Evolutionary conservation across 805 yeast species (phyloP).

Genomic region (Kuraishia cidri): DNA sequence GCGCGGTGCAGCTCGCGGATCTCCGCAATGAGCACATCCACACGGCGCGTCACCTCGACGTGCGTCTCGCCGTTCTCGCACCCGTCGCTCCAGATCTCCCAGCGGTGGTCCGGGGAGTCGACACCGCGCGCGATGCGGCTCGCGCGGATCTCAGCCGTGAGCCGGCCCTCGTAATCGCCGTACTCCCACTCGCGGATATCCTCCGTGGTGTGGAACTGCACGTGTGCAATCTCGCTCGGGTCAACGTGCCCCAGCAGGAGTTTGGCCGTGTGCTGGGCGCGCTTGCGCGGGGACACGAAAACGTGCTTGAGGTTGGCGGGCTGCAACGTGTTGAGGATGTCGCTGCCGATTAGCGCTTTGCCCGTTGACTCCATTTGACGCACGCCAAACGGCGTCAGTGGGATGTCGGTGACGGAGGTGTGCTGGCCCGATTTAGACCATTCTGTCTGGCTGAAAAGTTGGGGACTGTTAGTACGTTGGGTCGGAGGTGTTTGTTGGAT

Average conservation of each 20-base stretch:
- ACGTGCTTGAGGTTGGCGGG: conserved; percentile 56
- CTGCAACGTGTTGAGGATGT: conserved; percentile 45
- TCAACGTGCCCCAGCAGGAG: conserved; percentile 46
- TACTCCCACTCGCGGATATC: conserved; percentile 93
- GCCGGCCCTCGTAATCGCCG: conserved; percentile 88
- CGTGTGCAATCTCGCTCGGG: conserved; percentile 27
- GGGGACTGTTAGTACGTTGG: too few species aligned
- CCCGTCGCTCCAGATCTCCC: conserved; percentile 90
- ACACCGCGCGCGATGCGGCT: conserved; percentile 54
- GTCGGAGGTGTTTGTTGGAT: conserved; percentile 6
- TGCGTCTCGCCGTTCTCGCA: conserved; percentile 85
- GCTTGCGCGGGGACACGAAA: conserved; percentile 69
- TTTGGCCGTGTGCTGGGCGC: conserved; percentile 72
- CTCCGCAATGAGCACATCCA: conserved; percentile 61
- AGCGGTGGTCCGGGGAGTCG: conserved; percentile 28
- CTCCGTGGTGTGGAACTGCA: conserved; percentile 43
- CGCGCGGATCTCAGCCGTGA: conserved; percentile 56
- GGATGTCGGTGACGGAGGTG: conserved; percentile 79
- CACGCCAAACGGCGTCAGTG: conserved; percentile 71
- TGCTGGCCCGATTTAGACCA: conserved; percentile 95
- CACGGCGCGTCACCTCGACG: conserved; percentile 55
- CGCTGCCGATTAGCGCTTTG: conserved; percentile 48
- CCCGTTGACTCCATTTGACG: conserved; percentile 74
- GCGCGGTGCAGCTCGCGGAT: conserved; percentile 51
- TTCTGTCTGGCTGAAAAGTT: conserved; percentile 61